These are phyloP conservation scores for Myxozyma monticola DNA, from an alignment of 805 yeast species.

Conservation along the genomic window DNA sequence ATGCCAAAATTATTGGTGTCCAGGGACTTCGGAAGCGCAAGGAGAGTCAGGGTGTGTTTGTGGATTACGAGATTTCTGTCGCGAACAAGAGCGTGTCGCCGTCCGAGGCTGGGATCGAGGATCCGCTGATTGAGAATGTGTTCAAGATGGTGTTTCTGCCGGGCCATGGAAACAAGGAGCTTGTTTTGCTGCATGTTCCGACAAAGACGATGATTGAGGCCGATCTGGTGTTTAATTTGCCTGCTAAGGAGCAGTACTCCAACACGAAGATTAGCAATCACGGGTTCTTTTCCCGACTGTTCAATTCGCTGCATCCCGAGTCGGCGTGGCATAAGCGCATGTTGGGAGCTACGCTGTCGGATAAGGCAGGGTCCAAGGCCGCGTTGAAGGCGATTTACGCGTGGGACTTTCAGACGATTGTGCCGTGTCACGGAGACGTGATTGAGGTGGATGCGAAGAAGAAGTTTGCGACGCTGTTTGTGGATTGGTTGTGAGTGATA, in stretches of 20 bases:
- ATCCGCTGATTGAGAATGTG: constrained; percentile 32
- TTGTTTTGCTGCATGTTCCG: constrained; percentile 50
- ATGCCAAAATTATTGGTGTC: constrained; percentile 55
- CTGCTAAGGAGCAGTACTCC: constrained; percentile 48
- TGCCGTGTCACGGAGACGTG: constrained; percentile 62
- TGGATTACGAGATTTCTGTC: constrained; percentile 19
- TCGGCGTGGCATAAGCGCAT: constrained; percentile 15
- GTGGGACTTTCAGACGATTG: constrained; percentile 53
- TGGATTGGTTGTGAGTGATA: neutral
- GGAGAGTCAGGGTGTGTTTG: constrained; percentile 20
- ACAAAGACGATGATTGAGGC: constrained; percentile 57
- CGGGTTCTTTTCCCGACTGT: constrained; percentile 10
- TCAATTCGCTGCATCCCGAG: constrained; percentile 18
- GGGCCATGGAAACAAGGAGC: constrained; percentile 57
- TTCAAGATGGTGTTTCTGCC: constrained; percentile 58
- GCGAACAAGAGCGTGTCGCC: constrained; percentile 14
- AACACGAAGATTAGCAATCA: constrained; percentile 5
- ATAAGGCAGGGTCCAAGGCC: constrained; percentile 1
- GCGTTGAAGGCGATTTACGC: constrained; percentile 32
- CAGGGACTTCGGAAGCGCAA: constrained; percentile 37
- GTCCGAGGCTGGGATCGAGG: constrained; percentile 17
- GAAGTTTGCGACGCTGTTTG: constrained; percentile 9
- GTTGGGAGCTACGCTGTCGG: constrained; percentile 1
- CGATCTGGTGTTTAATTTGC: constrained; percentile 61
- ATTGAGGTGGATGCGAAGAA: constrained; percentile 45